Conservation (phyloP, 129 eudicot genomes). For the Arctium lappa region DNA sequence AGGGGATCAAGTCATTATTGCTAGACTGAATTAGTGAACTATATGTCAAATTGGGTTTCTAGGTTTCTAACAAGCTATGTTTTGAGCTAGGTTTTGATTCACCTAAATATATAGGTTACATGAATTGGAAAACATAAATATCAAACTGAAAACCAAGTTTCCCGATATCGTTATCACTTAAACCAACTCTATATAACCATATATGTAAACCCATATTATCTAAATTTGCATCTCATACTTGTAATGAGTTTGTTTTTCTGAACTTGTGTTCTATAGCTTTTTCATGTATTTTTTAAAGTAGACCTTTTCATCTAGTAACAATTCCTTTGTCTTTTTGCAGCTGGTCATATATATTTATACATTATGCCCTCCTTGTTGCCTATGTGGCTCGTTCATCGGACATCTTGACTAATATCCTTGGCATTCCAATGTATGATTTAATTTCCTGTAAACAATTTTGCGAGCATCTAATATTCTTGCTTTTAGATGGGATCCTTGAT, state of each 20-base stretch:
- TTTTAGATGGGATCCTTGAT: slow-evolving; percentile 14
- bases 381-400: slow-evolving; percentile 98
- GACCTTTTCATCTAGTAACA: slow-evolving; percentile 18
- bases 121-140: background rate
- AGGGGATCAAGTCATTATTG: background rate
- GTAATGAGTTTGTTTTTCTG: background rate
- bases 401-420: slow-evolving; percentile 76
- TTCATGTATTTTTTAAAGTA: background rate
- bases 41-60: background rate
- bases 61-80: background rate
- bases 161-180: background rate
- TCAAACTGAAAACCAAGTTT: background rate
- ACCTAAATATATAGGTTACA: background rate
- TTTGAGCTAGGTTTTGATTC: background rate
- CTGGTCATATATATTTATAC: slow-evolving; percentile 94
- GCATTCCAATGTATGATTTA: slow-evolving; percentile 75
- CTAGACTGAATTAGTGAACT: background rate
- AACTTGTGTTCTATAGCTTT: background rate
- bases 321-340: slow-evolving; percentile 45
- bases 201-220: background rate
- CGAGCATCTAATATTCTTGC: slow-evolving; percentile 13
- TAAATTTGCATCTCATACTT: background rate
- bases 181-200: background rate
- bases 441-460: background rate
- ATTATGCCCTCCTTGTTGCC: slow-evolving; percentile 97